Percentiles rank a stretch among this genome's conserved stretches.
These are phyloP conservation scores for Neurospora sp. DNA, from an alignment of 495 filamentous ascomycete genomes.

Conservation along the genomic window DNA sequence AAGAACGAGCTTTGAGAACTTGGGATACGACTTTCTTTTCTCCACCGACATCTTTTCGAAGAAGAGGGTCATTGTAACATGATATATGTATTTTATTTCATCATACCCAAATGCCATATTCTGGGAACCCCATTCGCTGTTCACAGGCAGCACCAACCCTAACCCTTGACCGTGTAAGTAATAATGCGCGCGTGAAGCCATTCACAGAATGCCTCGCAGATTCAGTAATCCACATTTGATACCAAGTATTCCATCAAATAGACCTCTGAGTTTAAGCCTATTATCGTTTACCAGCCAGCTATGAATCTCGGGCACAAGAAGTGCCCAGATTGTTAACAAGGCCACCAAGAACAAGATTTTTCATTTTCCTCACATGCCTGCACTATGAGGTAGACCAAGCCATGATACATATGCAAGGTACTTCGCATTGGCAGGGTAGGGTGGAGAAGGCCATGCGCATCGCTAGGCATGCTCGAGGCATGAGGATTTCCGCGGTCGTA, in stretches of 20 bases:
- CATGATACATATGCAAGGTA: neutral
- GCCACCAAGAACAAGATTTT: too few relatives aligned
- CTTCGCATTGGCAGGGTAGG: neutral
- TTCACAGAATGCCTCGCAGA: neutral
- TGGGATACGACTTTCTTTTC: neutral
- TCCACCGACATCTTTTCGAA: neutral
- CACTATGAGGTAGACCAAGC: neutral
- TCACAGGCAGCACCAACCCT: neutral
- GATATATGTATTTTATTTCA: neutral
- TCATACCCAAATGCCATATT: neutral
- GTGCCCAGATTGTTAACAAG: too few relatives aligned
- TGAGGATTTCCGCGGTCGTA: too few relatives aligned
- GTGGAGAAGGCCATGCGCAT: neutral
- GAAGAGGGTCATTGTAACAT: neutral
- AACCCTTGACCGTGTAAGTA: neutral
- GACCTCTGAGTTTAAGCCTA: too few relatives aligned
- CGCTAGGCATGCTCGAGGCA: neutral
- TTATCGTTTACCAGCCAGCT: too few relatives aligned
- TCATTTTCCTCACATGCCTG: too few relatives aligned
- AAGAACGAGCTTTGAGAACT: neutral
- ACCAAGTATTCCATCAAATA: too few relatives aligned
- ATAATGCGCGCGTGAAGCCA: neutral
- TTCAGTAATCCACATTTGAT: neutral
- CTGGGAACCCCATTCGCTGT: neutral
- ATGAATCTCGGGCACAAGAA: too few relatives aligned